Evolutionary conservation across 495 filamentous ascomycete species (phyloP), one percentile per base, ranked within the genome.

Genomic region (Podospora pseudocomata): DNA sequence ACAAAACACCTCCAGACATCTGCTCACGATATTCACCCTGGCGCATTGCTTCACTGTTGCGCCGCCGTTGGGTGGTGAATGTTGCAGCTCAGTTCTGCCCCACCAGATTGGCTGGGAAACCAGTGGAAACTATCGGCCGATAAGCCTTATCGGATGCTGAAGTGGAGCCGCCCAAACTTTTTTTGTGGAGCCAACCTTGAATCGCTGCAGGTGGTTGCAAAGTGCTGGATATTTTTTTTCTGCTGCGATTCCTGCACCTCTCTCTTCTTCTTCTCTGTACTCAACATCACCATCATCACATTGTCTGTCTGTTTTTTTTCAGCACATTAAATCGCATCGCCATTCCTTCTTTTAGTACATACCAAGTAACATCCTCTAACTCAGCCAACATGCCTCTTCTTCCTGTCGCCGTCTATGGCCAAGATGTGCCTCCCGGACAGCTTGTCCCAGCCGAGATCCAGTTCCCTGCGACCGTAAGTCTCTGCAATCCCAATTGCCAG

Each of bases 401-500:
- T 68, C 92, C 93, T 73, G 88, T 96, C 73, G 91, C 91, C 76
- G 85, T 97, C 77, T 97, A 93, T 77, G 93, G 93, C 78, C 88
- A 97, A 59, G 87, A 91, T 80, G 90, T 97, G 78, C 91, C 92
- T 69, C 82, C 92, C 67, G 91, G 91, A 76, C 80, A 89, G 70
- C 78, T 94, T 76, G 84, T 96, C 65, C 89, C 91, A 70, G 92
- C 90, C 20, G 81, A 88, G 67, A 81, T 86, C n/a, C 85, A 91
- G 63, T 89, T 91, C 75, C 89, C 90, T 71, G 91, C 91, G 59
- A 91, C 91, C 78, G 93, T 97, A 80, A 83, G 93, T 90, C 39
- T 49, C 30, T 49, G 9, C 39, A 49, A 49, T 49, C 13, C 15
- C 9, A 13, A 16, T 49, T 13, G 15, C 26, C 62, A 66, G 23